Evolutionary conservation across 176 grass and related monocot genomes (phyloP).

Genomic region (Eragrostis nindensis): DNA sequence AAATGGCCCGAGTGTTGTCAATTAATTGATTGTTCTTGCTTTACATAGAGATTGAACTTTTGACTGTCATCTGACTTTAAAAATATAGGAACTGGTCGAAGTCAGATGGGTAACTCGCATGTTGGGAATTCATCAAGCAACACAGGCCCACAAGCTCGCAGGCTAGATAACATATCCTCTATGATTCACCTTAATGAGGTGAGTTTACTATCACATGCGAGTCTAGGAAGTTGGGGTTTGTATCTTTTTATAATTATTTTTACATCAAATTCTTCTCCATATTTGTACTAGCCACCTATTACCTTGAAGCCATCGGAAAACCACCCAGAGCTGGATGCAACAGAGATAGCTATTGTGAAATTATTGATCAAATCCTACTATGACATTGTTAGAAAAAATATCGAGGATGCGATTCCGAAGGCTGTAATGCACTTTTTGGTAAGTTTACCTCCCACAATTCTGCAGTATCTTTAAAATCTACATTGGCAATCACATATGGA

Average conservation of each 20-base stretch:
- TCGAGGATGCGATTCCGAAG: constrained; percentile 84
- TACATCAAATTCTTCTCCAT: background rate
- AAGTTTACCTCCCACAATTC: constrained; percentile 35
- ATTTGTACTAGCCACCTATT: constrained; percentile 66
- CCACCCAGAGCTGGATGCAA: constrained; percentile 66
- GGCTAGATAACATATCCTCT: constrained; percentile 48
- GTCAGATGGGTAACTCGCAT: constrained; percentile 45
- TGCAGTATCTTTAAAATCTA: constrained; percentile 22
- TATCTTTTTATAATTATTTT: constrained; percentile 14
- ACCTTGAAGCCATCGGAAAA: constrained; percentile 82
- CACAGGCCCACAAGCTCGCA: constrained; percentile 40
- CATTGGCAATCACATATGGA: background rate
- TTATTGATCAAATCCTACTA: constrained; percentile 89
- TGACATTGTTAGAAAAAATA: constrained; percentile 92
- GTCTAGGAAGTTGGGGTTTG: background rate
- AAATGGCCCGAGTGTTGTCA: background rate
- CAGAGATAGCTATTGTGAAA: constrained; percentile 81
- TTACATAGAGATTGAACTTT: background rate
- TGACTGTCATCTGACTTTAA: constrained; percentile 18
- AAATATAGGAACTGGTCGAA: constrained; percentile 52
- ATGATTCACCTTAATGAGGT: constrained; percentile 84
- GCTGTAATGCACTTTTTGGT: constrained; percentile 98
- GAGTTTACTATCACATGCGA: constrained; percentile 29
- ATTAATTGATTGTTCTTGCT: background rate
- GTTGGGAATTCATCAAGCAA: constrained; percentile 51